These are phyloP conservation scores for Boechera stricta DNA, from an alignment of 345 rosid species.

Conservation along the genomic window DNA sequence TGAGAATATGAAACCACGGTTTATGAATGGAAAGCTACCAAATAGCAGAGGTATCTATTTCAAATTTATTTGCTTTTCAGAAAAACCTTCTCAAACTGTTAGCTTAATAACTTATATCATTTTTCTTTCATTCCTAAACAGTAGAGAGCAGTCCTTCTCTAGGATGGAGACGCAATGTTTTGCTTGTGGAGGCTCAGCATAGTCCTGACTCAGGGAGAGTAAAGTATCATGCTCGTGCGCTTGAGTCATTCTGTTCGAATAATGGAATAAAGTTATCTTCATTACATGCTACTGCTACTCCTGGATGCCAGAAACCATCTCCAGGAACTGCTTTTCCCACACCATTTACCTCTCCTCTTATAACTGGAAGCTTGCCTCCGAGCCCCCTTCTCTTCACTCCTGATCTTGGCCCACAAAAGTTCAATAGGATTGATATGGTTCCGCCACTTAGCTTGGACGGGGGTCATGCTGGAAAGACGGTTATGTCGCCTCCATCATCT, in stretches of 20 bases:
- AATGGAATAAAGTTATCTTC: constrained; percentile 75
- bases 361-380: constrained; percentile 93
- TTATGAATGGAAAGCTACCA: constrained; percentile 46
- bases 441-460: constrained; percentile 97
- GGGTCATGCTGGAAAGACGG: constrained; percentile 60
- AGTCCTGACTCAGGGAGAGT: constrained; percentile 85
- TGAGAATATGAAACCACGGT: constrained; percentile 58
- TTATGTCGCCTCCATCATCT: constrained; percentile 74
- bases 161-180: constrained; percentile 95
- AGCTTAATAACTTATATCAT: constrained; percentile 19
- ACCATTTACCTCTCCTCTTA: constrained; percentile 83
- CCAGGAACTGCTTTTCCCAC: constrained; percentile 76
- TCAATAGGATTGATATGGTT: constrained; percentile 81
- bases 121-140: constrained; percentile 42
- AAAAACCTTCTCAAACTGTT: constrained; percentile 37
- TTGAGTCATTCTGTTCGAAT: constrained; percentile 80
- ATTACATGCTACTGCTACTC: constrained; percentile 52
- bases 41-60: constrained; percentile 40
- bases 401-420: constrained; percentile 72
- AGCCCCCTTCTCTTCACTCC: constrained; percentile 92
- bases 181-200: constrained; percentile 94
- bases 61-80: constrained; percentile 21
- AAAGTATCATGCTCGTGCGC: constrained; percentile 85
- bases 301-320: constrained; percentile 59
- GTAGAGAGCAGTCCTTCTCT: constrained; percentile 73